Percentiles rank a stretch among this genome's conserved stretches.
phyloP scores from a whole-genome alignment of 768 basidiomycete species.

The Lentinus brumalis region DNA sequence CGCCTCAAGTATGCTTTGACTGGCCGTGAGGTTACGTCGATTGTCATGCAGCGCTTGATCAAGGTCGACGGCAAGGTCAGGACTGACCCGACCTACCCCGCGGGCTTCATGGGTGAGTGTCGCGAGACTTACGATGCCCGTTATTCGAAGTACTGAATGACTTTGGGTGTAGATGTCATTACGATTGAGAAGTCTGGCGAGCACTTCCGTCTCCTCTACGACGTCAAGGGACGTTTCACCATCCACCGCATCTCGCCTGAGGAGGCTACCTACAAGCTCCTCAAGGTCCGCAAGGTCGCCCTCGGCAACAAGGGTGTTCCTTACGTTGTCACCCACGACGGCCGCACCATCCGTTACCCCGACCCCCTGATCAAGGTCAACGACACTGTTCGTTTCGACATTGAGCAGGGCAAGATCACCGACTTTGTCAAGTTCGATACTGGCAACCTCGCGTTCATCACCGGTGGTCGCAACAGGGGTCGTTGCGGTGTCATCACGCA shows the following conservation, averaged over 20 bases:
- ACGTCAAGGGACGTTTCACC: conserved; percentile 99
- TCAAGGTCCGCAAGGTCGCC: conserved; percentile 90
- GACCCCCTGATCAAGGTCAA: conserved; percentile 94
- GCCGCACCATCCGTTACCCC: conserved; percentile 99
- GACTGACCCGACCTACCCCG: conserved; percentile 95
- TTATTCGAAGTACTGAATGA: conserved; percentile 1
- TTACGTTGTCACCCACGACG: conserved; percentile 97
- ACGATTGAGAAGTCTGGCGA: conserved; percentile 98
- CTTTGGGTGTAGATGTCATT: conserved; percentile 72
- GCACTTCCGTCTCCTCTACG: conserved; percentile 99
- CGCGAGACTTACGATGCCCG: background rate
- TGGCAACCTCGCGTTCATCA: conserved; percentile 96
- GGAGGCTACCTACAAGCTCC: conserved; percentile 95
- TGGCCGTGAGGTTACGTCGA: conserved; percentile 92
- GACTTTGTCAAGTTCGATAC: conserved; percentile 96
- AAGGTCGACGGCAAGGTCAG: conserved; percentile 99
- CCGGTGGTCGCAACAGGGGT: conserved; percentile 99
- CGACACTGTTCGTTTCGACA: conserved; percentile 97
- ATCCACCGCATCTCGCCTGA: conserved; percentile 99
- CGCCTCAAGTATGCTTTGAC: conserved; percentile 98
- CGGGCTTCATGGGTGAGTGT: conserved; percentile 92
- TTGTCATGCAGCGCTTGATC: conserved; percentile 94
- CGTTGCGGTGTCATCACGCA: conserved; percentile 95
- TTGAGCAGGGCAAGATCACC: conserved; percentile 91
- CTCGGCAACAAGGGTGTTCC: conserved; percentile 94